Evolutionary conservation across 1,284 basidiomycete genomes (phyloP).

Genomic region (Papiliotrema flavescens): DNA sequence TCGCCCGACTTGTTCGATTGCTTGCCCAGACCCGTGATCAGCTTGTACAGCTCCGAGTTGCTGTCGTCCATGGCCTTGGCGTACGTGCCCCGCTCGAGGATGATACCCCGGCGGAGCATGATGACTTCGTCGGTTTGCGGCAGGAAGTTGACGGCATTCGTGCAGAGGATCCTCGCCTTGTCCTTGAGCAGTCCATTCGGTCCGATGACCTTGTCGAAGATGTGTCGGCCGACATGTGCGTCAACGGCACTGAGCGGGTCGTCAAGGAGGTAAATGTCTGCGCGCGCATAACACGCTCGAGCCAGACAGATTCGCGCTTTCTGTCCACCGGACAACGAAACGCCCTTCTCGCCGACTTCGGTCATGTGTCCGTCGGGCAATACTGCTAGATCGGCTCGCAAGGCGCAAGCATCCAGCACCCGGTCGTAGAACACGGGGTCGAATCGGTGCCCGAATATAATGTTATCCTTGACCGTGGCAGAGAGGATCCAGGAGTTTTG

Average conservation of each 20-base stretch:
- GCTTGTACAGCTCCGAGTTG: constrained; percentile 68
- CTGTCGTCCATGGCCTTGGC: constrained; percentile 60
- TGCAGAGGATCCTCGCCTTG: constrained; percentile 84
- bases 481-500: constrained; percentile 90
- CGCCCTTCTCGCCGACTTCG: constrained; percentile 65
- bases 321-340: constrained; percentile 58
- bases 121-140: constrained; percentile 74
- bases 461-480: constrained; percentile 79
- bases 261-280: constrained; percentile 58
- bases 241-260: constrained; percentile 59
- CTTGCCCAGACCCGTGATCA: constrained; percentile 60
- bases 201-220: constrained; percentile 80
- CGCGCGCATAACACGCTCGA: constrained; percentile 56
- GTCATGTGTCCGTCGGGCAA: constrained; percentile 69
- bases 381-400: constrained; percentile 72
- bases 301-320: constrained; percentile 61
- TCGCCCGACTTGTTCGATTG: constrained; percentile 40
- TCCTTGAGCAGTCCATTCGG: constrained; percentile 77
- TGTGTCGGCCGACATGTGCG: constrained; percentile 66
- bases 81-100: constrained; percentile 75
- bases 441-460: constrained; percentile 83
- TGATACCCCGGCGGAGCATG: constrained; percentile 77
- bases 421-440: constrained; percentile 57
- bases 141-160: constrained; percentile 83
- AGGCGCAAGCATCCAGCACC: constrained; percentile 66